A percentile compares a stretch with the other conserved stretches of the same genome.
Evolutionary conservation across 805 yeast species (phyloP).

Genomic region (Metschnikowia lachancei): DNA sequence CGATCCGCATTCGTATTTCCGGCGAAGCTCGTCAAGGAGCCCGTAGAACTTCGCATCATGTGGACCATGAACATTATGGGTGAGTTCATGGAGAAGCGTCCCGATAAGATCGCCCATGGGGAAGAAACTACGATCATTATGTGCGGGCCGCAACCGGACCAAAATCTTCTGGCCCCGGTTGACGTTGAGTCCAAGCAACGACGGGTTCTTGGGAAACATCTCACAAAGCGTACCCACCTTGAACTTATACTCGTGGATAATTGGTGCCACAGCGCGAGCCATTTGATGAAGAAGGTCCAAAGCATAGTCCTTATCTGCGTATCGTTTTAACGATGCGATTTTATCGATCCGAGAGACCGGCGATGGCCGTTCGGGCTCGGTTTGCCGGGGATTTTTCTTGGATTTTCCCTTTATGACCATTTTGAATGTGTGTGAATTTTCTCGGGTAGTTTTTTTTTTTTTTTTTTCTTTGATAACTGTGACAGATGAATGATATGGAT

Average conservation of each 20-base stretch:
- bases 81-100: slow-evolving; percentile 83
- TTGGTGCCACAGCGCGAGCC: slow-evolving; percentile 70
- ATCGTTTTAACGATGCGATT: slow-evolving; percentile 38
- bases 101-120: slow-evolving; percentile 69
- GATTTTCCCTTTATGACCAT: slow-evolving; percentile 14
- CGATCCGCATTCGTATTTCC: slow-evolving; percentile 47
- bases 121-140: slow-evolving; percentile 52
- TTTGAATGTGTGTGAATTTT: not conserved
- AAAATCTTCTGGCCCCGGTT: slow-evolving; percentile 72
- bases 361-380: slow-evolving; percentile 26
- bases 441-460: not conserved
- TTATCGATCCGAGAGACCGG: slow-evolving; percentile 36
- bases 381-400: not conserved
- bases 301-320: slow-evolving; percentile 38
- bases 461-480: too few species aligned
- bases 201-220: slow-evolving; percentile 69
- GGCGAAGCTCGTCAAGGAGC: slow-evolving; percentile 58
- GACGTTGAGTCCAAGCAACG: slow-evolving; percentile 77
- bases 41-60: slow-evolving; percentile 73
- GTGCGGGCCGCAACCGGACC: slow-evolving; percentile 62
- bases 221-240: slow-evolving; percentile 71
- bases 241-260: slow-evolving; percentile 66
- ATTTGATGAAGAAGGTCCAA: slow-evolving; percentile 59
- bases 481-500: too few species aligned
- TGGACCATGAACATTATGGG: slow-evolving; percentile 77